Base-by-base conservation (phyloP, 1,139 yeast species). In the Candida buenavistaensis region DNA sequence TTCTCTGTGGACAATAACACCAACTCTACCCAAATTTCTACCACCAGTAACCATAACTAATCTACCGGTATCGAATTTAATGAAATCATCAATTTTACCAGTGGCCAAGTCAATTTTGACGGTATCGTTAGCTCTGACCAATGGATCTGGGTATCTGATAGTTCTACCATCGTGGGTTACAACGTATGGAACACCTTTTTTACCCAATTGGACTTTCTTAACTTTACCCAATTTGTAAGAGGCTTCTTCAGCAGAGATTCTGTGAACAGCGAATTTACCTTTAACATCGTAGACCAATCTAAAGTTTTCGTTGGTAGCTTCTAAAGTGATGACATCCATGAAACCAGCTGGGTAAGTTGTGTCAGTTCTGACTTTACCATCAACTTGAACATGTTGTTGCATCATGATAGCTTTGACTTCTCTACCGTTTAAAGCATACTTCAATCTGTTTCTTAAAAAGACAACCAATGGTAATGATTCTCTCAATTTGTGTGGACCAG, bases 111-210 rank as follows among this genome's bases (percentile, higher is more conserved):
- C 96, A 64, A 90, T 77, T 82, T 90, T 90, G 67, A 90, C 96
- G 55, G 97, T 85, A 78, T 90, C 97, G 80, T 90, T 88, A 64
- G 87, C 90, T 78, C 78, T 89, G 83, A 90, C 81, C 62, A 75
- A 73, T 70, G 97, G 97, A 69, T 90, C 97, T 71, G 97, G 97
- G 89, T 89, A 90, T 78, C 97, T 92, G 78, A 90, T 75, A 64
- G 97, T 90, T 82, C 97, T 90, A 72, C 97, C 97, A 68, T 90
- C 97, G 82, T 90, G 97, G 65, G 97, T 90, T 52, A 90, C 97
- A 65, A 86, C 83, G 82, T 87, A 90, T 66, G 97, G 97, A 60
- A 90, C 81, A 67, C 96, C 96, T 79, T 83, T 89, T 86, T 89
- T 90, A 72, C 97, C 97, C 67, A 89, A 81, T 78, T 88, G 96